phyloP scores from a whole-genome alignment of 306 rosid genomes.

The Arachis hypogaea region DNA sequence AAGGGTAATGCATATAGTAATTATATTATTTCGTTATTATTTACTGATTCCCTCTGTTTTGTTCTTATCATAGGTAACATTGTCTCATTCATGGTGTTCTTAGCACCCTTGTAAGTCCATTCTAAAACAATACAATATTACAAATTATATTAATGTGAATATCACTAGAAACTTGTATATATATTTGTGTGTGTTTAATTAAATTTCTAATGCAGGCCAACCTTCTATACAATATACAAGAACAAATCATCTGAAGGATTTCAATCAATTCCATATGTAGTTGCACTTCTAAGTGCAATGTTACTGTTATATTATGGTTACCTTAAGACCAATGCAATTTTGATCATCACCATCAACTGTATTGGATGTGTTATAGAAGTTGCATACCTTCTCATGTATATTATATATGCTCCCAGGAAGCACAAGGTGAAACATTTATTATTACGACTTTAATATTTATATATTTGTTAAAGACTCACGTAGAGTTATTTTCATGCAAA shows the following conservation, averaged over 20 bases:
- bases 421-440: slow-evolving; percentile 45
- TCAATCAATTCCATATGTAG: slow-evolving; percentile 68
- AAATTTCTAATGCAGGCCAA: slow-evolving; percentile 52
- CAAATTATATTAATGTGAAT: neutral
- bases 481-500: too few relatives aligned
- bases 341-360: slow-evolving; percentile 62
- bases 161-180: neutral
- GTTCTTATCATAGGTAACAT: slow-evolving; percentile 56
- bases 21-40: neutral
- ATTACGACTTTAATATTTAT: too few relatives aligned
- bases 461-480: too few relatives aligned
- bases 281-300: slow-evolving; percentile 68
- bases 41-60: slow-evolving; percentile 19
- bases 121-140: slow-evolving; percentile 13
- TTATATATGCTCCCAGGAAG: slow-evolving; percentile 56
- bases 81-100: slow-evolving; percentile 68
- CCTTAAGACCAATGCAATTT: slow-evolving; percentile 56
- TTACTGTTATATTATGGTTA: slow-evolving; percentile 63
- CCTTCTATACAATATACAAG: slow-evolving; percentile 64
- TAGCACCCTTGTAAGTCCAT: slow-evolving; percentile 71
- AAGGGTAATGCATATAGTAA: neutral
- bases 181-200: neutral
- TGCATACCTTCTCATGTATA: slow-evolving; percentile 45
- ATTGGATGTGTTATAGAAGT: slow-evolving; percentile 62
- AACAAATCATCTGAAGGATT: slow-evolving; percentile 66